A percentile compares a stretch with the other conserved stretches of the same genome.
Conservation (phyloP, 805 yeast genomes). For the Myxozyma geophila region DNA sequence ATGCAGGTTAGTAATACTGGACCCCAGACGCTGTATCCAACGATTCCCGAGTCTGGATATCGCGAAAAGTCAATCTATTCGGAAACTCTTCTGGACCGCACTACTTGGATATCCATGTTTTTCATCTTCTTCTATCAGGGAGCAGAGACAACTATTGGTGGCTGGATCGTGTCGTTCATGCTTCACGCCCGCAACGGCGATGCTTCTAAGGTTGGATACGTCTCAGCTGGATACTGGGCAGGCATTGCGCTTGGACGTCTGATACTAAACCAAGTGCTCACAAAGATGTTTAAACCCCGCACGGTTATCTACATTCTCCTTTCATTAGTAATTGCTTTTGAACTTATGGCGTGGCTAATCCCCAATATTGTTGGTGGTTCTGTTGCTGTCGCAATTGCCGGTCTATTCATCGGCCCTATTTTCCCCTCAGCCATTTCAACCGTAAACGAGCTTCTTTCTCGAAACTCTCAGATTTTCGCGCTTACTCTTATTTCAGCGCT, state of each 20-base stretch:
- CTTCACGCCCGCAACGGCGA: constrained; percentile 58
- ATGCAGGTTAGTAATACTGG: not conserved
- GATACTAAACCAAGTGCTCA: constrained; percentile 48
- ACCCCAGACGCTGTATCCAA: not conserved
- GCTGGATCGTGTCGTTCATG: constrained; percentile 70
- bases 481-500: constrained; percentile 74
- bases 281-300: constrained; percentile 31
- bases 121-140: constrained; percentile 69
- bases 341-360: constrained; percentile 55
- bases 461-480: constrained; percentile 61
- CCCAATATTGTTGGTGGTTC: constrained; percentile 53
- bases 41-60: not conserved
- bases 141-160: constrained; percentile 69
- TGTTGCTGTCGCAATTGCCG: constrained; percentile 54
- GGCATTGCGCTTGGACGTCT: constrained; percentile 71
- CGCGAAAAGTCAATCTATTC: constrained; percentile 5
- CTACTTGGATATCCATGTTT: constrained; percentile 53
- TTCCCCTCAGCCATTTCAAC: constrained; percentile 73
- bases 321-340: constrained; percentile 47
- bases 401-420: constrained; percentile 67
- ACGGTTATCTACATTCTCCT: constrained; percentile 49
- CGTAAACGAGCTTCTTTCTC: constrained; percentile 64
- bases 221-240: constrained; percentile 73
- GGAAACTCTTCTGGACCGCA: constrained; percentile 7
- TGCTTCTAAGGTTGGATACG: constrained; percentile 58